These are phyloP conservation scores for Pascua guehoae DNA, from an alignment of 1,284 basidiomycete genomes.

Conservation along the genomic window DNA sequence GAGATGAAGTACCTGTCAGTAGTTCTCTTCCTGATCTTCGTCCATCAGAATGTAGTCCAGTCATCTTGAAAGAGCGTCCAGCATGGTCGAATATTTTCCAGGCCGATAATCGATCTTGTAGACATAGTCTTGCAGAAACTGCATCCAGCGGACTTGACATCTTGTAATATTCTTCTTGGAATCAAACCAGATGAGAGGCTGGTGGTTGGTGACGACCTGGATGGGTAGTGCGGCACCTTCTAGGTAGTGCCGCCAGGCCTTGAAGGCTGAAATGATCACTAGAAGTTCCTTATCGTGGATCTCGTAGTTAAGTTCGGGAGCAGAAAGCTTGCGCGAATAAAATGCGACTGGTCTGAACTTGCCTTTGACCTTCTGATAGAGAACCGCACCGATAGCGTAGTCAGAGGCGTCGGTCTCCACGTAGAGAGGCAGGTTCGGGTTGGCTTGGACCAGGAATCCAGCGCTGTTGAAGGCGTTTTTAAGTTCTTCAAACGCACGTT, in stretches of 20 bases:
- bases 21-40: background rate
- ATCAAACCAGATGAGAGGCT: constrained; percentile 53
- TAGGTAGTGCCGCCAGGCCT: constrained; percentile 50
- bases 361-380: constrained; percentile 31
- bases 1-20: no score
- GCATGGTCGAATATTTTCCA: constrained; percentile 37
- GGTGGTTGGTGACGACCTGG: constrained; percentile 52
- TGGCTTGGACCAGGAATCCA: no score
- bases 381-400: constrained; percentile 32
- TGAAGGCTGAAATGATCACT: constrained; percentile 49
- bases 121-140: constrained; percentile 44
- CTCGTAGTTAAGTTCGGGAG: constrained; percentile 53
- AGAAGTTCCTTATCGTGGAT: constrained; percentile 56
- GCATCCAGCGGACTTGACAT: constrained; percentile 51
- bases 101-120: constrained; percentile 48
- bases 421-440: constrained; percentile 8
- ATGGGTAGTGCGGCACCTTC: constrained; percentile 35
- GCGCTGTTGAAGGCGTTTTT: constrained; percentile 43
- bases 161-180: constrained; percentile 45
- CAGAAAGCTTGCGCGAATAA: constrained; percentile 37
- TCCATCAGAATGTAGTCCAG: constrained; percentile 2
- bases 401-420: constrained; percentile 41
- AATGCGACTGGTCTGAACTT: constrained; percentile 46
- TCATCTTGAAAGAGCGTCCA: constrained; percentile 51
- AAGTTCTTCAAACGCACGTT: constrained; percentile 48